phyloP scores from a whole-genome alignment of 2,329 filamentous ascomycete species.

The Ceratocystis lukuohia region DNA sequence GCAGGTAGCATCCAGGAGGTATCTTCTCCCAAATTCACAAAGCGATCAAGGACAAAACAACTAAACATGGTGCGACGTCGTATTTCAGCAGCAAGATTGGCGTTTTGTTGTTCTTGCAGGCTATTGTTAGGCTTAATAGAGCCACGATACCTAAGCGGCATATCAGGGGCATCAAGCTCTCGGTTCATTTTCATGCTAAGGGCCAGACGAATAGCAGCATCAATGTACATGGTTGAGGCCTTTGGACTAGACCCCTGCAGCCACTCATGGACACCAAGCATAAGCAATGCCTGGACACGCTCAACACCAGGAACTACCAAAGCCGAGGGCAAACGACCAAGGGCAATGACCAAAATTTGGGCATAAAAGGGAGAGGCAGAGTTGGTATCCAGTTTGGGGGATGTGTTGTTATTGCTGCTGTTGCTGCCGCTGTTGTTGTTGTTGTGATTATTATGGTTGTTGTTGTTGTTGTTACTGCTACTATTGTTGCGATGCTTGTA shows the following conservation, averaged over 20 bases:
- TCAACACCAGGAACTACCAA: slow-evolving; percentile 45
- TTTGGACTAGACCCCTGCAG: slow-evolving; percentile 48
- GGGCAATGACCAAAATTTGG: slow-evolving; percentile 39
- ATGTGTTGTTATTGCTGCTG: background rate
- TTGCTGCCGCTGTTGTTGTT: background rate
- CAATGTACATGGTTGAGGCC: slow-evolving; percentile 39
- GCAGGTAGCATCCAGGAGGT: slow-evolving; percentile 15
- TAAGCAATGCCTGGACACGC: slow-evolving; percentile 52
- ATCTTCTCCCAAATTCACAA: slow-evolving; percentile 51
- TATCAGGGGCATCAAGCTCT: slow-evolving; percentile 11
- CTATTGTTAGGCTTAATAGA: slow-evolving; percentile 12
- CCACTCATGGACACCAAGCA: slow-evolving; percentile 62
- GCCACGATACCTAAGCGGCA: background rate
- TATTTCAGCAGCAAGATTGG: slow-evolving; percentile 44
- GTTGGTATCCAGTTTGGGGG: slow-evolving; percentile 33
- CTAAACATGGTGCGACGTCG: slow-evolving; percentile 60
- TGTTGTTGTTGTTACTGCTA: too few relatives aligned
- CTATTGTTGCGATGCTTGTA: background rate
- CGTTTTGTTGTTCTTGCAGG: background rate
- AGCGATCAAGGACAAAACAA: slow-evolving; percentile 58
- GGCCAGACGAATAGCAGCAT: slow-evolving; percentile 50
- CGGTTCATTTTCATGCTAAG: slow-evolving; percentile 37
- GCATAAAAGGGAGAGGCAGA: slow-evolving; percentile 53
- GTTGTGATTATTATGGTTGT: too few relatives aligned
- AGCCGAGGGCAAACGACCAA: slow-evolving; percentile 34